Evolutionary conservation across 768 basidiomycete genomes (phyloP).

Genomic region (Serendipita sp.): DNA sequence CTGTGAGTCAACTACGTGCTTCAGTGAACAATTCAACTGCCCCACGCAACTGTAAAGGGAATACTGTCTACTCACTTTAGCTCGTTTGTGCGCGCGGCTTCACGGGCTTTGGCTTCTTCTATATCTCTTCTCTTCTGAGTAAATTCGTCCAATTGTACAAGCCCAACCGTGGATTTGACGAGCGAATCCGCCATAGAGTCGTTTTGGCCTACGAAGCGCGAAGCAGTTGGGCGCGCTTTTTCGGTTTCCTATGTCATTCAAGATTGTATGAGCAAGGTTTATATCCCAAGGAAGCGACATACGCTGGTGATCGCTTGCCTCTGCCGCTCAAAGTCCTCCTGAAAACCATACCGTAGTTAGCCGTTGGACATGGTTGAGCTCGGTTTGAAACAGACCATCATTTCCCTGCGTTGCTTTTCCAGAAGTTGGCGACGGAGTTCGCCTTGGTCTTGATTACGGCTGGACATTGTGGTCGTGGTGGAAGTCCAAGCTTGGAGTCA

Average conservation of each 20-base stretch:
- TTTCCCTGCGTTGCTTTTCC: constrained; percentile 52
- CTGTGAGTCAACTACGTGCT: constrained; percentile 65
- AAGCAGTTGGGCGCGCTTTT: constrained; percentile 71
- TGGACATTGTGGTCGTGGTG: constrained; percentile 1
- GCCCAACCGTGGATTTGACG: constrained; percentile 80
- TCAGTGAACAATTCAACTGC: constrained; percentile 21
- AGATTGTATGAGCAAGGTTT: background rate
- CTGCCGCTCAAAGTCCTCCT: constrained; percentile 64
- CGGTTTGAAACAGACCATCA: constrained; percentile 18
- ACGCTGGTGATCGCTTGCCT: constrained; percentile 55
- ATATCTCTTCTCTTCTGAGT: constrained; percentile 75
- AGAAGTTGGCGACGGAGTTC: constrained; percentile 80
- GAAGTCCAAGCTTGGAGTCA: background rate
- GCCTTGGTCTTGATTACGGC: constrained; percentile 26
- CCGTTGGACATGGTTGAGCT: background rate
- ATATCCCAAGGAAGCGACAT: background rate
- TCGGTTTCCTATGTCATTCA: constrained; percentile 47
- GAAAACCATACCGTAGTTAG: background rate
- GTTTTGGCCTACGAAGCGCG: constrained; percentile 85
- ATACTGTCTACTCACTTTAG: constrained; percentile 53
- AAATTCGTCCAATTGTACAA: constrained; percentile 84
- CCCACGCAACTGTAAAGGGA: constrained; percentile 14
- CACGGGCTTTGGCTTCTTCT: constrained; percentile 79
- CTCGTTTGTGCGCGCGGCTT: constrained; percentile 70
- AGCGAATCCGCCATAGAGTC: constrained; percentile 89